Percentiles rank a stretch among this genome's conserved stretches.
These are phyloP conservation scores for Rhizoclosmatium globosum DNA, from an alignment of 192 early-diverging fungal species.

Conservation along the genomic window DNA sequence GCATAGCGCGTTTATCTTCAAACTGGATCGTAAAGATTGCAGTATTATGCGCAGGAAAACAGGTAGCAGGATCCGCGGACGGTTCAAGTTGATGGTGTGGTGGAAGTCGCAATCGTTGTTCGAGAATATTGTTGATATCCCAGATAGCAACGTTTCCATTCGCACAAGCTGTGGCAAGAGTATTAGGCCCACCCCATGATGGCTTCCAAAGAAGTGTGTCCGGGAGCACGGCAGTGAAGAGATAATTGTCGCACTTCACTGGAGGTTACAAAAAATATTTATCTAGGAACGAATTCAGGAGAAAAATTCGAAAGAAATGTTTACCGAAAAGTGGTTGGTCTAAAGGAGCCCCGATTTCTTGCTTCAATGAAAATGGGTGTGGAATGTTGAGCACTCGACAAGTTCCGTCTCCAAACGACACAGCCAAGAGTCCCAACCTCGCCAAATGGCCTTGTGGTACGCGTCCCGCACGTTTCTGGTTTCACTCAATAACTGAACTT, in stretches of 20 bases:
- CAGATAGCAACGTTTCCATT: slow-evolving; percentile 36
- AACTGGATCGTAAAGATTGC: slow-evolving; percentile 17
- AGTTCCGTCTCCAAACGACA: slow-evolving; percentile 50
- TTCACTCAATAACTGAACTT: neutral
- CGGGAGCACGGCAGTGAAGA: slow-evolving; percentile 26
- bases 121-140: slow-evolving; percentile 5
- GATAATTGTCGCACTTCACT: slow-evolving; percentile 26
- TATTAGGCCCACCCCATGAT: slow-evolving; percentile 39
- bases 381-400: slow-evolving; percentile 49
- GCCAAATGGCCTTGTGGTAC: slow-evolving; percentile 15
- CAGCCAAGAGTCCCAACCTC: slow-evolving; percentile 52
- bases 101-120: neutral
- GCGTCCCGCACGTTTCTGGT: slow-evolving; percentile 6
- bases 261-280: neutral
- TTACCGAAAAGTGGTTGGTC: slow-evolving; percentile 20
- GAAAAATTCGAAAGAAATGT: neutral
- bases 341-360: neutral
- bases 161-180: slow-evolving; percentile 43
- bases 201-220: slow-evolving; percentile 42
- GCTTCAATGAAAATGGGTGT: slow-evolving; percentile 36
- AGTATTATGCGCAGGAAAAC: slow-evolving; percentile 45
- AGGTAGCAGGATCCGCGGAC: slow-evolving; percentile 33
- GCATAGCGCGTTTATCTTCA: slow-evolving; percentile 5
- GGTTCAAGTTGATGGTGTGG: neutral
- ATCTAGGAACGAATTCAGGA: neutral